Conservation (phyloP, 1,284 basidiomycete genomes). For the Leccinum griseonigrum region DNA sequence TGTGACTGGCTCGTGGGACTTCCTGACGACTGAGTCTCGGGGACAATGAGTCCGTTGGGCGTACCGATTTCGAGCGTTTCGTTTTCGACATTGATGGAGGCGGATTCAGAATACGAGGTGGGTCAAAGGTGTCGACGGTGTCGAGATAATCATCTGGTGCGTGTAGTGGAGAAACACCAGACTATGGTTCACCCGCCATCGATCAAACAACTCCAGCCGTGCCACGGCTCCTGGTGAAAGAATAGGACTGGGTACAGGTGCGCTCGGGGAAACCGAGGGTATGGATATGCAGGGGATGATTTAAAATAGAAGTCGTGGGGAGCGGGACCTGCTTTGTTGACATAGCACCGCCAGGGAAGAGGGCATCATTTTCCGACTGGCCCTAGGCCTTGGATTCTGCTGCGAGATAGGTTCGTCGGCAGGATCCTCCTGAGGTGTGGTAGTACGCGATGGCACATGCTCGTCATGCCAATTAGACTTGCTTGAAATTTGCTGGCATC, state of each 20-base stretch:
- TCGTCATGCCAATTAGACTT: background rate
- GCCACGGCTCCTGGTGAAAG: conserved; percentile 29
- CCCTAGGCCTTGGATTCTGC: background rate
- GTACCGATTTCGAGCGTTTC: conserved; percentile 5
- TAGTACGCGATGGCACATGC: background rate
- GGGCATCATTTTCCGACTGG: background rate
- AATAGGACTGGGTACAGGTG: conserved; percentile 2
- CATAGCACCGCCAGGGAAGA: background rate
- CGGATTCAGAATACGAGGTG: conserved; percentile 6
- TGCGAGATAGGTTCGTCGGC: background rate
- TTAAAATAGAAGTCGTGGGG: background rate
- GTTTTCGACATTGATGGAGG: conserved; percentile 4
- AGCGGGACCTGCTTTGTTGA: background rate
- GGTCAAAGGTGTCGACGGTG: background rate
- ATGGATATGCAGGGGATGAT: conserved; percentile 3
- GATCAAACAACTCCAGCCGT: conserved; percentile 31
- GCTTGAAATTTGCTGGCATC: conserved; percentile 4
- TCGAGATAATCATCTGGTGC: conserved; percentile 1
- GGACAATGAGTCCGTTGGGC: conserved; percentile 30
- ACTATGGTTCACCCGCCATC: conserved; percentile 7
- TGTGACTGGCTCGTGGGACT: conserved; percentile 19
- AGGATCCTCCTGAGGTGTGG: background rate
- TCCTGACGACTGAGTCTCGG: conserved; percentile 37
- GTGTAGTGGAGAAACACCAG: background rate
- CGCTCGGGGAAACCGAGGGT: background rate